phyloP scores from a whole-genome alignment of 169 alveolate genomes.

The Eimeria falciformis region DNA sequence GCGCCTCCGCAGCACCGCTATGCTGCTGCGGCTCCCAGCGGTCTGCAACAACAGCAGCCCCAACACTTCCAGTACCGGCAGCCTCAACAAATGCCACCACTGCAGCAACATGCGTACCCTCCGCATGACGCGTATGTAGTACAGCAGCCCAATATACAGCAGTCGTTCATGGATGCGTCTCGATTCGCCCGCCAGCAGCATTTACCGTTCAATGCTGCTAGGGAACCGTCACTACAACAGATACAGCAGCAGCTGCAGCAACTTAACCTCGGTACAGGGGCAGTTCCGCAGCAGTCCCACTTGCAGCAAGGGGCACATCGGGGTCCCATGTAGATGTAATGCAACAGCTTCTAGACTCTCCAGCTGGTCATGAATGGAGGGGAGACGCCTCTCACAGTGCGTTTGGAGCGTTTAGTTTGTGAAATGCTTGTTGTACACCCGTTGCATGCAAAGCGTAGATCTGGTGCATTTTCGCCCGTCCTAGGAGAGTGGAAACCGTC shows the following conservation, averaged over 20 bases:
- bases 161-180: conserved; percentile 4
- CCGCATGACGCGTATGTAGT: background rate
- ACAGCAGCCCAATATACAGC: background rate
- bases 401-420: background rate
- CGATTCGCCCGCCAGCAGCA: conserved; percentile 50
- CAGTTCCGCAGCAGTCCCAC: background rate
- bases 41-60: conserved; percentile 48
- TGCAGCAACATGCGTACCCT: conserved; percentile 35
- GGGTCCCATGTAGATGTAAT: background rate
- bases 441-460: too few relatives aligned
- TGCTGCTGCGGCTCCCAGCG: conserved; percentile 17
- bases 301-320: conserved; percentile 10
- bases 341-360: conserved; percentile 22
- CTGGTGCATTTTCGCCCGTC: too few relatives aligned
- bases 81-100: conserved; percentile 65
- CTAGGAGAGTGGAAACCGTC: too few relatives aligned
- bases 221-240: background rate
- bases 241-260: conserved; percentile 35
- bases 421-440: too few relatives aligned
- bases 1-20: background rate
- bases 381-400: background rate
- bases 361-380: background rate
- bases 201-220: background rate
- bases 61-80: conserved; percentile 26
- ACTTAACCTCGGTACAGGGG: conserved; percentile 8